phyloP scores from a whole-genome alignment of 768 basidiomycete genomes.

The Tylopilus plumbeoviolaceoides region DNA sequence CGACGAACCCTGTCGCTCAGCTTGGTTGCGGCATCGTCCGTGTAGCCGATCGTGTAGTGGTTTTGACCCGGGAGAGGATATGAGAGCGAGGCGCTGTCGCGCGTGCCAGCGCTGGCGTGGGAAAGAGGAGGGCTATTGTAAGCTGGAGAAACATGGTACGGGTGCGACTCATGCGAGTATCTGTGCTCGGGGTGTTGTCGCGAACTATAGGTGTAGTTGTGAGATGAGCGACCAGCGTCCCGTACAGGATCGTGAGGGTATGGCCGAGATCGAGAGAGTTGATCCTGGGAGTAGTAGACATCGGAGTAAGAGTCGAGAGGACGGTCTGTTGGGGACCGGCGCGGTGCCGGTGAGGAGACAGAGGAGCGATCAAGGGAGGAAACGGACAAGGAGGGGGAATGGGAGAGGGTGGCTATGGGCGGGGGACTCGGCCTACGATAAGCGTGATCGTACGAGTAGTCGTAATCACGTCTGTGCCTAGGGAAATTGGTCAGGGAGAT shows the following conservation, averaged over 20 bases:
- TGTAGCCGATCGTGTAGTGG: constrained; percentile 44
- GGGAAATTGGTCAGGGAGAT: constrained; percentile 29
- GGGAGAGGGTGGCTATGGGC: constrained; percentile 47
- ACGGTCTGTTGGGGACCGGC: constrained; percentile 37
- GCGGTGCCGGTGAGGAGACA: constrained; percentile 54
- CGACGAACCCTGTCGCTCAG: constrained; percentile 72
- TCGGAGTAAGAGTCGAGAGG: constrained; percentile 35
- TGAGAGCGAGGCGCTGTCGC: constrained; percentile 27
- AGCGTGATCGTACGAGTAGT: constrained; percentile 38
- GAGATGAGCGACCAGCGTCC: constrained; percentile 29
- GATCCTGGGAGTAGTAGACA: constrained; percentile 38
- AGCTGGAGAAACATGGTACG: constrained; percentile 26
- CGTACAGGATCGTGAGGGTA: constrained; percentile 33
- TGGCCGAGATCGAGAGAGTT: constrained; percentile 28
- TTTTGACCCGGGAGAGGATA: constrained; percentile 39
- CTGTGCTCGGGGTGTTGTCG: constrained; percentile 28
- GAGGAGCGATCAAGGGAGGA: constrained; percentile 59
- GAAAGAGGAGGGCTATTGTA: constrained; percentile 28
- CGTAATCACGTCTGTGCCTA: constrained; percentile 36
- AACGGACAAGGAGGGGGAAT: constrained; percentile 59
- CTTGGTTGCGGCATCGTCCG: constrained; percentile 79
- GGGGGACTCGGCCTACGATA: constrained; percentile 43
- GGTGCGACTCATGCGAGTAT: constrained; percentile 32
- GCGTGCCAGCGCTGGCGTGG: constrained; percentile 19
- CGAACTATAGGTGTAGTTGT: constrained; percentile 32